phyloP scores from a whole-genome alignment of 2,329 filamentous ascomycete genomes.

The Monilinia laxa region DNA sequence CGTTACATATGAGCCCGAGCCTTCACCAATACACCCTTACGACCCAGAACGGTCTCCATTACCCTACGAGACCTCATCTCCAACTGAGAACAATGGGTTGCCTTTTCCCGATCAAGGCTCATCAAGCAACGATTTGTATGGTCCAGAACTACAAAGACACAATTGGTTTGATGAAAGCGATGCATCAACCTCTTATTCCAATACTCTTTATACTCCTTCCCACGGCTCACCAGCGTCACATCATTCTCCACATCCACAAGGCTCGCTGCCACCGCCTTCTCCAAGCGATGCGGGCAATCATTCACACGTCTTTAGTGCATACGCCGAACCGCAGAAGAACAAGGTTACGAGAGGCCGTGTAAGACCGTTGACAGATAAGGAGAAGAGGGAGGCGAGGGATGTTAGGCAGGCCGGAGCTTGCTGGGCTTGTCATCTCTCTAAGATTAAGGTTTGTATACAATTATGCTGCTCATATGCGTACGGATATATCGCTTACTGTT shows the following conservation, averaged over 20 bases:
- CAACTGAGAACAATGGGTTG: neutral
- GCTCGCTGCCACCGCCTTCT: constrained; percentile 28
- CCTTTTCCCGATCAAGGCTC: neutral
- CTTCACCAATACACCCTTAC: constrained; percentile 60
- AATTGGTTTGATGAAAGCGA: constrained; percentile 30
- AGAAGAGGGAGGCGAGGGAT: constrained; percentile 38
- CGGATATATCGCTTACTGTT: neutral
- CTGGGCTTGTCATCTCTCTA: constrained; percentile 41
- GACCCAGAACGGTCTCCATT: constrained; percentile 67
- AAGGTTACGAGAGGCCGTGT: constrained; percentile 35
- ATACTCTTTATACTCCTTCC: constrained; percentile 26
- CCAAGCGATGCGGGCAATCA: constrained; percentile 28
- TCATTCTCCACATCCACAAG: constrained; percentile 25
- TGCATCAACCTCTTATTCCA: constrained; percentile 27
- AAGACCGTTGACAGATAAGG: constrained; percentile 35
- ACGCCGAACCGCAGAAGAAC: constrained; percentile 29
- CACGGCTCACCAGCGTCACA: constrained; percentile 26
- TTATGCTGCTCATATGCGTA: neutral
- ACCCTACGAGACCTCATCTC: constrained; percentile 44
- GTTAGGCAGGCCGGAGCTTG: constrained; percentile 39
- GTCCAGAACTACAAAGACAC: constrained; percentile 23
- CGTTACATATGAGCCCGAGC: constrained; percentile 54
- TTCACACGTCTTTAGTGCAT: constrained; percentile 35
- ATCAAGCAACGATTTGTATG: constrained; percentile 35
- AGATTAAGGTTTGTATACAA: constrained; percentile 34